These are phyloP conservation scores for Colletotrichum theobromicola DNA, from an alignment of 2,329 filamentous ascomycete genomes.

Conservation along the genomic window DNA sequence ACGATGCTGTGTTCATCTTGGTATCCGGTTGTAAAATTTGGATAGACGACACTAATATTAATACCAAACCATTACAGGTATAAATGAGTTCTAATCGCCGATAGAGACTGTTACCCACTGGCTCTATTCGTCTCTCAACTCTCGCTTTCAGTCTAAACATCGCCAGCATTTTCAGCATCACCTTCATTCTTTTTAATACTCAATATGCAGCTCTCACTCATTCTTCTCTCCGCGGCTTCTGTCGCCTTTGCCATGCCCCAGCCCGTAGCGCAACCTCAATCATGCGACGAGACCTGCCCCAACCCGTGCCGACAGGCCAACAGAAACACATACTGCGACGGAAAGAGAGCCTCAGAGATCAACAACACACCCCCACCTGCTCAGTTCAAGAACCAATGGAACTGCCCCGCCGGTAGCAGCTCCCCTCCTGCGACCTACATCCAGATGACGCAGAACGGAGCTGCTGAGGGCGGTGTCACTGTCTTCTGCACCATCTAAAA, in stretches of 20 bases:
- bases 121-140: background rate
- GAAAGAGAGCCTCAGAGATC: background rate
- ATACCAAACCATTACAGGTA: background rate
- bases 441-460: background rate
- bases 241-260: background rate
- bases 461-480: background rate
- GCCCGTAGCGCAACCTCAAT: background rate
- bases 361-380: background rate
- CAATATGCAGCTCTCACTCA: background rate
- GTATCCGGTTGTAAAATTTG: background rate
- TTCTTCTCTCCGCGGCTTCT: background rate
- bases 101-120: fast-evolving
- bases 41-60: background rate
- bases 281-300: background rate
- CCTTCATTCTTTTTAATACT: background rate
- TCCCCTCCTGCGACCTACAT: background rate
- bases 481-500: background rate
- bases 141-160: fast-evolving
- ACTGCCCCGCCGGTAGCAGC: background rate
- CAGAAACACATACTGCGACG: background rate
- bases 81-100: background rate
- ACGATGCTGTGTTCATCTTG: background rate
- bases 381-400: background rate
- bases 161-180: background rate
- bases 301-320: background rate